Conservation (phyloP, 768 basidiomycete species). For the Tylopilus balloui region DNA sequence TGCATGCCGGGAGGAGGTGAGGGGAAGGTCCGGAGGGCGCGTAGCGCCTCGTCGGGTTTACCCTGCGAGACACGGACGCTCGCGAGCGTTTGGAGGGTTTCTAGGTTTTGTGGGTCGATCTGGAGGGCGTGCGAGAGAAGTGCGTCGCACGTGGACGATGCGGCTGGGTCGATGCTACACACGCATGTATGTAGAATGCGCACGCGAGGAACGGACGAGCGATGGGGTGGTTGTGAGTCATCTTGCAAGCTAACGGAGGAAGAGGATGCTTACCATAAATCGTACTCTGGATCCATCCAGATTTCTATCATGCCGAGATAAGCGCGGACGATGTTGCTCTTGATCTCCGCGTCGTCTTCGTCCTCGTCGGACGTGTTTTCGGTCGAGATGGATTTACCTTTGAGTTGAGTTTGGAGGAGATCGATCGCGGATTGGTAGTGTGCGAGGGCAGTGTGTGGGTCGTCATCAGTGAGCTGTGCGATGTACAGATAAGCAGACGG, state of each 20-base stretch:
- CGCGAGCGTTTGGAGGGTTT: constrained; percentile 75
- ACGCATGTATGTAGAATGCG: too few species aligned
- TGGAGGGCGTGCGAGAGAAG: constrained; percentile 70
- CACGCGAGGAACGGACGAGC: not conserved
- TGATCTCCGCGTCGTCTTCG: constrained; percentile 46
- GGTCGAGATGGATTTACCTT: constrained; percentile 60
- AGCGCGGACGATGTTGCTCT: constrained; percentile 68
- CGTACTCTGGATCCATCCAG: constrained; percentile 90
- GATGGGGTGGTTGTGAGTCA: too few species aligned
- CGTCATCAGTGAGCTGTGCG: constrained; percentile 76
- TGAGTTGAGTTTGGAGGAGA: constrained; percentile 60
- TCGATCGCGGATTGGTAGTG: constrained; percentile 82
- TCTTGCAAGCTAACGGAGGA: too few species aligned
- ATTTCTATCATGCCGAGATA: constrained; percentile 89
- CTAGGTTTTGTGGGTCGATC: constrained; percentile 69
- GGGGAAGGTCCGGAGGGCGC: constrained; percentile 30
- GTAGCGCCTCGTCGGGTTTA: constrained; percentile 71
- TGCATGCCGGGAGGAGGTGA: constrained; percentile 10
- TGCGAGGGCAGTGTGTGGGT: constrained; percentile 65
- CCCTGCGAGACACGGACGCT: constrained; percentile 88
- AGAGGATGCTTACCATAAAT: constrained; percentile 63
- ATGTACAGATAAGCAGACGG: constrained; percentile 86
- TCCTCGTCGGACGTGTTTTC: constrained; percentile 31
- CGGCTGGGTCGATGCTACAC: constrained; percentile 77
- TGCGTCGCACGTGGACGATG: constrained; percentile 77